Percentiles rank a stretch among this genome's conserved stretches.
phyloP scores from a whole-genome alignment of 2,329 filamentous ascomycete genomes.

The Phyllosticta citriasiana region DNA sequence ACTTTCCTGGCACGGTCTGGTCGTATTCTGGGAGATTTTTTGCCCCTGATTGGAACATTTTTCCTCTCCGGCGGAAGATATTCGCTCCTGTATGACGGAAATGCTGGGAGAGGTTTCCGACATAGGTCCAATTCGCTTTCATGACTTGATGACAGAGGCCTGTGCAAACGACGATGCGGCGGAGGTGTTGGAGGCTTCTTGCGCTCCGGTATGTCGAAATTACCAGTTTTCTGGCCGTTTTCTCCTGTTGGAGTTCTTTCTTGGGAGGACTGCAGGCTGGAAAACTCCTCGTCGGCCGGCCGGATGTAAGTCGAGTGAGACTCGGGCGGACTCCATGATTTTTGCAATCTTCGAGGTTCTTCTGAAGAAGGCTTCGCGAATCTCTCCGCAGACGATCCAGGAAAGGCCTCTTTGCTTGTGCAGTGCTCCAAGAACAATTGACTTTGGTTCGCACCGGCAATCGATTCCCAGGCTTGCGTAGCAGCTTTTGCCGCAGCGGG shows the following conservation, averaged over 20 bases:
- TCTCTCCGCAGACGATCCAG: neutral
- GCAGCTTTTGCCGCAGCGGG: conserved; percentile 53
- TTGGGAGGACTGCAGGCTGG: neutral
- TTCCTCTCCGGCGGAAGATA: conserved; percentile 26
- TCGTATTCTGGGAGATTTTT: conserved; percentile 16
- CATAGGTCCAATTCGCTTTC: neutral
- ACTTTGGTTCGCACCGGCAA: conserved; percentile 11
- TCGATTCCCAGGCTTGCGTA: conserved; percentile 49
- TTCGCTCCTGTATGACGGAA: conserved; percentile 40
- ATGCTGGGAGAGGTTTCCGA: conserved; percentile 8
- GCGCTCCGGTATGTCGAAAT: neutral
- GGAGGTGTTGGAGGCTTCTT: conserved; percentile 10
- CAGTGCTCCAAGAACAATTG: conserved; percentile 13
- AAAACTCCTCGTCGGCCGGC: neutral
- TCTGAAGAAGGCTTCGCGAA: neutral
- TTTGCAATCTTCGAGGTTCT: neutral
- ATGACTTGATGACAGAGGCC: conserved; percentile 2
- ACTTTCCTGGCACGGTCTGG: neutral
- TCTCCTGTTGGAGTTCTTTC: neutral
- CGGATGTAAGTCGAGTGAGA: neutral
- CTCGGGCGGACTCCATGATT: neutral
- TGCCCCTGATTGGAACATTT: neutral
- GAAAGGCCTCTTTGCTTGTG: conserved; percentile 2
- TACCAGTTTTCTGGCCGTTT: neutral
- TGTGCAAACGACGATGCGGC: conserved; percentile 3